phyloP scores from a whole-genome alignment of 148 eudicot species.

The Silene latifolia region DNA sequence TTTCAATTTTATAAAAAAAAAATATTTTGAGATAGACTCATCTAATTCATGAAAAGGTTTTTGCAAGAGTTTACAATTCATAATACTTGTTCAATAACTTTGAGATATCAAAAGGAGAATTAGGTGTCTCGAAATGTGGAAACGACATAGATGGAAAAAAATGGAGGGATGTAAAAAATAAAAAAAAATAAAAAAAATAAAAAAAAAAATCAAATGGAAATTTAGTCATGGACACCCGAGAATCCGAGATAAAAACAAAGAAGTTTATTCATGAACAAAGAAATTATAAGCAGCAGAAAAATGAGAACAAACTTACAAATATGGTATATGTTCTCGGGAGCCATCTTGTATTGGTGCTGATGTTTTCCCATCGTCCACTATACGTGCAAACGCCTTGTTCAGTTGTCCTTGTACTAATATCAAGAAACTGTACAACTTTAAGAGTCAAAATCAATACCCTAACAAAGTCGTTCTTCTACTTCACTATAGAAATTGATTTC shows the following conservation, averaged over 20 bases:
- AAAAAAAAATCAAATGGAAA: too few relatives aligned
- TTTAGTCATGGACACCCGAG: too few relatives aligned
- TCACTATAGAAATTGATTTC: background rate
- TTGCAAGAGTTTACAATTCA: too few relatives aligned
- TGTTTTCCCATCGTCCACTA: conserved; percentile 70
- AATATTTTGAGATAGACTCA: background rate
- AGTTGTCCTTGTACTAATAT: conserved; percentile 52
- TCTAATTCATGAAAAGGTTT: too few relatives aligned
- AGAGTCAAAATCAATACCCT: conserved; percentile 5
- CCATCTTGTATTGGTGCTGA: conserved; percentile 72
- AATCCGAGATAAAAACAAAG: background rate
- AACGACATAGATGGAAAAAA: too few relatives aligned
- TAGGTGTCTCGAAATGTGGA: too few relatives aligned
- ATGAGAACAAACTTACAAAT: conserved; percentile 51
- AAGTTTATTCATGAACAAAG: background rate
- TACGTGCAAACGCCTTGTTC: conserved; percentile 63
- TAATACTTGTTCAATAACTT: too few relatives aligned
- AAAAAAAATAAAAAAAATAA: too few relatives aligned
- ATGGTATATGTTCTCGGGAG: conserved; percentile 71
- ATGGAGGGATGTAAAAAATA: too few relatives aligned
- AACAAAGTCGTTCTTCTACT: background rate
- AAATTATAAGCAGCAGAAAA: conserved; percentile 7
- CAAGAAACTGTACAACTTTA: conserved; percentile 53
- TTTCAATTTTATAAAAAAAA: background rate
- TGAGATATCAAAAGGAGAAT: too few relatives aligned